A percentile compares a stretch with the other conserved stretches of the same genome.
These are phyloP conservation scores for Saitozyma podzolica DNA, from an alignment of 768 basidiomycete species.

Conservation along the genomic window DNA sequence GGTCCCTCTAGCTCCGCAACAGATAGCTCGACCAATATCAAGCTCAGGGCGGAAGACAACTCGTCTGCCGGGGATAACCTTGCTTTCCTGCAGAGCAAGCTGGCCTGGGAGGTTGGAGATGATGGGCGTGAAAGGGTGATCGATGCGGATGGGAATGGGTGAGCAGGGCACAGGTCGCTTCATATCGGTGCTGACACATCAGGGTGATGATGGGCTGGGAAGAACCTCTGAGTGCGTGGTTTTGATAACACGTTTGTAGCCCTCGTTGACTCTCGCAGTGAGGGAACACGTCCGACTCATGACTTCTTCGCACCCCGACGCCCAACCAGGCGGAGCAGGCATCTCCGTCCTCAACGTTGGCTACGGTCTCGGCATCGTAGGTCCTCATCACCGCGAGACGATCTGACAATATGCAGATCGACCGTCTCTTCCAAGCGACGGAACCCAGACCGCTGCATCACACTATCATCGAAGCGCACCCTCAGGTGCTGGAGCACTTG, in stretches of 20 bases:
- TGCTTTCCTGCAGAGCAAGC: conserved; percentile 68
- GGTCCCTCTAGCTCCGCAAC: conserved; percentile 24
- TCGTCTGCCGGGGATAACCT: conserved; percentile 51
- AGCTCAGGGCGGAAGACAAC: conserved; percentile 42
- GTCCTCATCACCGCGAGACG: conserved; percentile 15
- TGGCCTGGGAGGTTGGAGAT: conserved; percentile 69
- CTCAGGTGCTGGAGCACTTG: conserved; percentile 84
- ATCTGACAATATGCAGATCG: conserved; percentile 63
- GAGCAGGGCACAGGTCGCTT: conserved; percentile 7
- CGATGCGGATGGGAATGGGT: conserved; percentile 63
- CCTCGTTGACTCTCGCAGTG: conserved; percentile 59
- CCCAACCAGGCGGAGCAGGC: conserved; percentile 30
- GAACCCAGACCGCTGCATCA: conserved; percentile 65
- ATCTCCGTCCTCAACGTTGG: conserved; percentile 84
- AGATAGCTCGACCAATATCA: conserved; percentile 26
- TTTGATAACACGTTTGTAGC: background rate
- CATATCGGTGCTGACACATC: background rate
- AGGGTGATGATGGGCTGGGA: conserved; percentile 99
- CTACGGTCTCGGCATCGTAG: conserved; percentile 82
- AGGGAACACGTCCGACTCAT: conserved; percentile 69
- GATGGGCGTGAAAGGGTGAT: conserved; percentile 81
- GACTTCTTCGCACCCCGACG: conserved; percentile 58
- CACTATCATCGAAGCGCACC: conserved; percentile 91
- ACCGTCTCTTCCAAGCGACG: conserved; percentile 69
- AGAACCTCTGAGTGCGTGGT: conserved; percentile 65